phyloP scores from a whole-genome alignment of 768 basidiomycete genomes.

The Mycena polygramma region DNA sequence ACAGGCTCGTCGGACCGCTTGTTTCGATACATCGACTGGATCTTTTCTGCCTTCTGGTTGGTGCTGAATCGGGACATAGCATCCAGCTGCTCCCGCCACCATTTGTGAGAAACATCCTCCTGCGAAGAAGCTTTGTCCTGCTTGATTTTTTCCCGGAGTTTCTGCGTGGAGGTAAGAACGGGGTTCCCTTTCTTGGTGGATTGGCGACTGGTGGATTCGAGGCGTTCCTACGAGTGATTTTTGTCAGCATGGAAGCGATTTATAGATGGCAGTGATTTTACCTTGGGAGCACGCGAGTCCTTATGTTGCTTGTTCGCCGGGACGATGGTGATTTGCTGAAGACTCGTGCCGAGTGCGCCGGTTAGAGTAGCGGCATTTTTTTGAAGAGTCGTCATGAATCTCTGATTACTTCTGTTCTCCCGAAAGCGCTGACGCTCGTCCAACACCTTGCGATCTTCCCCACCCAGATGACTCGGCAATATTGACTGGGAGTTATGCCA shows the following conservation, averaged over 20 bases:
- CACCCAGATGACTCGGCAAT: constrained; percentile 68
- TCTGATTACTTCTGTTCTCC: constrained; percentile 61
- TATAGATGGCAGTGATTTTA: neutral
- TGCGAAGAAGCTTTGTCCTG: constrained; percentile 59
- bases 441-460: constrained; percentile 49
- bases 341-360: constrained; percentile 67
- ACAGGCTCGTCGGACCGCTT: constrained; percentile 56
- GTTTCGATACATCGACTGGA: constrained; percentile 61
- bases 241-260: neutral
- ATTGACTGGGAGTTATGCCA: constrained; percentile 71
- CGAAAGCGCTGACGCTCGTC: constrained; percentile 53
- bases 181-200: constrained; percentile 23
- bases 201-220: neutral
- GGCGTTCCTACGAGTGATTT: constrained; percentile 8
- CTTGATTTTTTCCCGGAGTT: constrained; percentile 58
- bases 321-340: constrained; percentile 68
- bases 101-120: constrained; percentile 54
- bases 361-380: constrained; percentile 73
- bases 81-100: constrained; percentile 67
- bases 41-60: constrained; percentile 47
- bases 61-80: constrained; percentile 50
- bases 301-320: constrained; percentile 42
- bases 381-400: constrained; percentile 69
- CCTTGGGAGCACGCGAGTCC: constrained; percentile 7
- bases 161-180: constrained; percentile 45